A percentile compares a stretch with the other conserved stretches of the same genome.
phyloP scores from a whole-genome alignment of 2,329 filamentous ascomycete genomes.

The Teratosphaeria epicoccoides region DNA sequence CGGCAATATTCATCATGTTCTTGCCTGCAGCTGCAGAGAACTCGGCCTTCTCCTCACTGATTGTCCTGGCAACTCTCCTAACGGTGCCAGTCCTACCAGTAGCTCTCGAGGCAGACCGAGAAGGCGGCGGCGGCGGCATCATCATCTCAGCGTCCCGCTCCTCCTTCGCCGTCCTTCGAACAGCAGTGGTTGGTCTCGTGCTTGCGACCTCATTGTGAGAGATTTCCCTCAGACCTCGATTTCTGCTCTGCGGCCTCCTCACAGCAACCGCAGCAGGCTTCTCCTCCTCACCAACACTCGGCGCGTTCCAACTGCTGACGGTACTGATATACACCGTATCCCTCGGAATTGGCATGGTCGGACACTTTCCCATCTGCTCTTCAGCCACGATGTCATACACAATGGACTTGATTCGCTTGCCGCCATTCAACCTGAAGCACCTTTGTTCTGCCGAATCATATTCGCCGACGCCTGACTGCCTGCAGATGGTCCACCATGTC shows the following conservation, averaged over 20 bases:
- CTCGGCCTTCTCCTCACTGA: conserved; percentile 21
- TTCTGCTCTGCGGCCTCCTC: conserved; percentile 28
- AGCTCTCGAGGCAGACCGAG: conserved; percentile 7
- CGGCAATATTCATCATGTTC: conserved; percentile 15
- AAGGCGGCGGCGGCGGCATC: conserved; percentile 21
- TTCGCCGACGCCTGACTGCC: conserved; percentile 40
- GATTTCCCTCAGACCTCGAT: conserved; percentile 32
- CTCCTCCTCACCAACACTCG: conserved; percentile 27
- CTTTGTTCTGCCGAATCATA: conserved; percentile 32
- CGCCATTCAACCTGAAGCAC: conserved; percentile 36
- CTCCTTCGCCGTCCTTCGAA: conserved; percentile 9
- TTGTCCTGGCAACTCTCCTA: conserved; percentile 21
- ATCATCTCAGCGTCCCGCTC: conserved; percentile 24
- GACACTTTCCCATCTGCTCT: conserved; percentile 36
- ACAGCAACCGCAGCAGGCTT: conserved; percentile 5
- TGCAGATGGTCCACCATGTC: conserved; percentile 42
- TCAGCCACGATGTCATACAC: conserved; percentile 41
- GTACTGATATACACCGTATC: conserved; percentile 37
- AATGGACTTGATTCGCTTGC: conserved; percentile 38
- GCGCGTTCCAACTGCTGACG: conserved; percentile 26
- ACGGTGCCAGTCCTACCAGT: conserved; percentile 15
- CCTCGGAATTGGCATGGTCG: conserved; percentile 39
- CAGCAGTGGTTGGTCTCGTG: conserved; percentile 8
- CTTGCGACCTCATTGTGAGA: conserved; percentile 33
- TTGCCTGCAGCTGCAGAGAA: conserved; percentile 13